phyloP scores from a whole-genome alignment of 768 basidiomycete genomes.

The Macrolepiota fuliginosa region DNA sequence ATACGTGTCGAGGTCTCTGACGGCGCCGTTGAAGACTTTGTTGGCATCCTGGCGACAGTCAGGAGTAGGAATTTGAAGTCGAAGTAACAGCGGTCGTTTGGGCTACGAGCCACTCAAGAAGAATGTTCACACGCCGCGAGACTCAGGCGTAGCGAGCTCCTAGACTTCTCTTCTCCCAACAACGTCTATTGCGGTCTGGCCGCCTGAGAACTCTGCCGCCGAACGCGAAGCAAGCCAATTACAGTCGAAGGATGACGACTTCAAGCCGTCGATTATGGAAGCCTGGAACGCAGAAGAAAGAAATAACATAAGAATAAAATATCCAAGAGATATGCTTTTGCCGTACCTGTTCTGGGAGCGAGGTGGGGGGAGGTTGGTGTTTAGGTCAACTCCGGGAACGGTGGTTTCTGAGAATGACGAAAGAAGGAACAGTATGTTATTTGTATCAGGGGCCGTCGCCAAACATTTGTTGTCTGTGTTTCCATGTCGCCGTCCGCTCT shows the following conservation, averaged over 20 bases:
- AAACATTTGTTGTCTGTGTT: neutral
- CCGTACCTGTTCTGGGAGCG: neutral
- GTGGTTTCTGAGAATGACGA: neutral
- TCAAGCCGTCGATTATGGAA: too few species aligned
- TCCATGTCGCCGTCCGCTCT: neutral
- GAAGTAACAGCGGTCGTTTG: neutral
- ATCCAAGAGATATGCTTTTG: neutral
- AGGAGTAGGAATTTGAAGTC: neutral
- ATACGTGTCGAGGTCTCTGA: slow-evolving; percentile 58
- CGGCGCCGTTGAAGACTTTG: slow-evolving; percentile 29
- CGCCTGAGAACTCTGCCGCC: neutral
- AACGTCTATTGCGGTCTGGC: neutral
- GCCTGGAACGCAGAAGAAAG: too few species aligned
- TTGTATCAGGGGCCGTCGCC: neutral
- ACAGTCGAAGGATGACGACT: neutral
- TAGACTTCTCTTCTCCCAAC: neutral
- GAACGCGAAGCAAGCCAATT: neutral
- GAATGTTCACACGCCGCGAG: neutral
- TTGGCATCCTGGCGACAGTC: slow-evolving; percentile 23
- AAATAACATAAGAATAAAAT: too few species aligned
- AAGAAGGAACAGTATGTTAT: neutral
- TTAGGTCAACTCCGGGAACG: neutral
- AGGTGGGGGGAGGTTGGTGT: neutral
- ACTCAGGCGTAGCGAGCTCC: neutral
- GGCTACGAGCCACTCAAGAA: neutral